These are phyloP conservation scores for Wallacemonas sp. DNA, from an alignment of 208 protist species.

Conservation along the genomic window DNA sequence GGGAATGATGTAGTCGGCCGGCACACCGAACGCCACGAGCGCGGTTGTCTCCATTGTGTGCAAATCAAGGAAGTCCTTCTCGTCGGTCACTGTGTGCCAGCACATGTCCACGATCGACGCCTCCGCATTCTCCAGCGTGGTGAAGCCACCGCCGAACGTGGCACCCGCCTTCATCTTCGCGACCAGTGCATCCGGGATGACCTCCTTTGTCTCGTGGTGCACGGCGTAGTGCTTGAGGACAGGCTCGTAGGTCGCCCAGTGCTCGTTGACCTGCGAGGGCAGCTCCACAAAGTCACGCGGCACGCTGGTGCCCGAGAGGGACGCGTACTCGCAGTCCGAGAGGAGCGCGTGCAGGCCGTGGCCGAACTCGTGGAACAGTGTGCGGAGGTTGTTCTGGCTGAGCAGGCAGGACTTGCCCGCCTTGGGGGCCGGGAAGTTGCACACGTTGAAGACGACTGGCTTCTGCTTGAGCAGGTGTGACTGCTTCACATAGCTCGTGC, in stretches of 20 bases:
- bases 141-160: slow-evolving; percentile 44
- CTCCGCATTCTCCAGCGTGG: slow-evolving; percentile 58
- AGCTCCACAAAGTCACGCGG: slow-evolving; percentile 82
- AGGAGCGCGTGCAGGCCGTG: slow-evolving; percentile 81
- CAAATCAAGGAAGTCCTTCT: slow-evolving; percentile 26
- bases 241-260: slow-evolving; percentile 60
- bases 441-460: slow-evolving; percentile 51
- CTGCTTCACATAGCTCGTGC: slow-evolving; percentile 49
- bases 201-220: slow-evolving; percentile 63
- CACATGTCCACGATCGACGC: slow-evolving; percentile 53
- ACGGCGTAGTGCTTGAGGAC: slow-evolving; percentile 60
- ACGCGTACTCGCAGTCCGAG: slow-evolving; percentile 33
- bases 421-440: slow-evolving; percentile 52
- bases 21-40: slow-evolving; percentile 26
- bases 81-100: slow-evolving; percentile 51
- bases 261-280: slow-evolving; percentile 84
- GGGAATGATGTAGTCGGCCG: slow-evolving; percentile 25
- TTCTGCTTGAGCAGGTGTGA: slow-evolving; percentile 30
- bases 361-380: slow-evolving; percentile 69
- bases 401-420: slow-evolving; percentile 56
- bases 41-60: slow-evolving; percentile 35
- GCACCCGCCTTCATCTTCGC: slow-evolving; percentile 45
- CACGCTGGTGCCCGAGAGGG: slow-evolving; percentile 60
- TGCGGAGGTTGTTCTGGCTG: slow-evolving; percentile 55
- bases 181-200: slow-evolving; percentile 48